Evolutionary conservation across 2,329 filamentous ascomycete species (phyloP).

Genomic region (Macrophomina pseudophaseolina): DNA sequence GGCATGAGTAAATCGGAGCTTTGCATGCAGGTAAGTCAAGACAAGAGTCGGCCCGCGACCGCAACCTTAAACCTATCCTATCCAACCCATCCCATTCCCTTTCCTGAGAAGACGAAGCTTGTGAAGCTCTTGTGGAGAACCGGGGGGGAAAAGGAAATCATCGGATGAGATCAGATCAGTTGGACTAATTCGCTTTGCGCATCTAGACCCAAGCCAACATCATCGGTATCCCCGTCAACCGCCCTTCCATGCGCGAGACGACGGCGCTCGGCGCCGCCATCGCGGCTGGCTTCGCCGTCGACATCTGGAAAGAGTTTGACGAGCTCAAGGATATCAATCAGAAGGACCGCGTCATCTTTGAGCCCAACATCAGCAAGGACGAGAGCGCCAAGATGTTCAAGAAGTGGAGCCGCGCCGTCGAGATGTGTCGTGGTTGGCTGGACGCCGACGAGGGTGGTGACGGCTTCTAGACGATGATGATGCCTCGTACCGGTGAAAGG

Average conservation of each 20-base stretch:
- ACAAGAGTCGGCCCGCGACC: slow-evolving; percentile 15
- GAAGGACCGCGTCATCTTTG: slow-evolving; percentile 71
- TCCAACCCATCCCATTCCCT: slow-evolving; percentile 4
- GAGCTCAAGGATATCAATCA: slow-evolving; percentile 77
- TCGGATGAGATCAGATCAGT: slow-evolving; percentile 8
- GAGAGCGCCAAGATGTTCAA: slow-evolving; percentile 68
- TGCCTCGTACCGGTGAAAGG: not conserved
- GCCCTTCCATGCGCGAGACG: slow-evolving; percentile 87
- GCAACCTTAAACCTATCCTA: slow-evolving; percentile 20
- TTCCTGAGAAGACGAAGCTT: not conserved
- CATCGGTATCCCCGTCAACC: slow-evolving; percentile 80
- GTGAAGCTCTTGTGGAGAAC: not conserved
- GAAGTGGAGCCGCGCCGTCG: slow-evolving; percentile 76
- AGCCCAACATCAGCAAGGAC: slow-evolving; percentile 65
- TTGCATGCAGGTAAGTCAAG: slow-evolving; percentile 70
- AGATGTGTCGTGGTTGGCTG: slow-evolving; percentile 78
- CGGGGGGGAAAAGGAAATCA: not conserved
- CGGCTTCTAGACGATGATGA: slow-evolving; percentile 11
- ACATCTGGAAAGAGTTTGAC: slow-evolving; percentile 76
- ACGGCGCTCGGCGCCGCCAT: slow-evolving; percentile 88
- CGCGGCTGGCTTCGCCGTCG: slow-evolving; percentile 82
- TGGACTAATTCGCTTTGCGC: not conserved
- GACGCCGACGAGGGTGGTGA: slow-evolving; percentile 43
- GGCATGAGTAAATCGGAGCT: slow-evolving; percentile 88
- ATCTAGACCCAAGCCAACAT: slow-evolving; percentile 80